Base-by-base conservation (phyloP, 1,284 basidiomycete species). In the Chalciporus sp. region DNA sequence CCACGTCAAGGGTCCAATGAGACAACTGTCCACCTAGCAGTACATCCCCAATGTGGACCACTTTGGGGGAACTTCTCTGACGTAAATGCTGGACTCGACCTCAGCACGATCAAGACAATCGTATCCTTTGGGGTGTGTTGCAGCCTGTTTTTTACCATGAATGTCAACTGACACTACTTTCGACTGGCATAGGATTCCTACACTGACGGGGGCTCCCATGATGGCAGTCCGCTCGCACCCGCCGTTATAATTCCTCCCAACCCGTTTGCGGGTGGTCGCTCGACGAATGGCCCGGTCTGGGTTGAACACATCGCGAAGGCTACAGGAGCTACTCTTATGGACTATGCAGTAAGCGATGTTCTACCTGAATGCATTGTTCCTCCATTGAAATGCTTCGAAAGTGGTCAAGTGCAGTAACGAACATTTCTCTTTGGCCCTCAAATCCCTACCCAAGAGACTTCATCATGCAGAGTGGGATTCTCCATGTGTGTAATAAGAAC, bases 101-200 rank as follows among this genome's bases (percentile, higher is more conserved):
- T 79, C 41, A 50, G 55, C 3, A 57, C 51, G 2, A 74, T 74
- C 52, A 71, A 72, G 52, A 80, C 73, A 1, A 76, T 82, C 19
- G 76, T 81, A 2, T 66, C 77, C 3, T 79, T 80, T 55, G 77
- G 78, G 40, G 78, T 78, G 57, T 52, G 72, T 67, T 5, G 2
- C 35, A 0, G 17, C 29, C 9, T 14, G 7, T 27, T 31, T 5
- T 1, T 23, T 8, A n/a, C 27, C 6, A n/a, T 49, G 27, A 9
- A 20, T 37, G 19, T 11, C 19, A 12, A 20, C 20, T 64, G 14
- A 60, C 11, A 29, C 37, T 1, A 0, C 2, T 35, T 6, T 40
- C 26, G 23, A 19, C n/a, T 7, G 12, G 2, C 17, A 9, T 41
- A 70, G 68, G 68, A 73, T 49, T 73, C 70, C 3, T 70, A 61